Base-by-base conservation (phyloP, 768 basidiomycete species). In the Hygrocybe coccinea region DNA sequence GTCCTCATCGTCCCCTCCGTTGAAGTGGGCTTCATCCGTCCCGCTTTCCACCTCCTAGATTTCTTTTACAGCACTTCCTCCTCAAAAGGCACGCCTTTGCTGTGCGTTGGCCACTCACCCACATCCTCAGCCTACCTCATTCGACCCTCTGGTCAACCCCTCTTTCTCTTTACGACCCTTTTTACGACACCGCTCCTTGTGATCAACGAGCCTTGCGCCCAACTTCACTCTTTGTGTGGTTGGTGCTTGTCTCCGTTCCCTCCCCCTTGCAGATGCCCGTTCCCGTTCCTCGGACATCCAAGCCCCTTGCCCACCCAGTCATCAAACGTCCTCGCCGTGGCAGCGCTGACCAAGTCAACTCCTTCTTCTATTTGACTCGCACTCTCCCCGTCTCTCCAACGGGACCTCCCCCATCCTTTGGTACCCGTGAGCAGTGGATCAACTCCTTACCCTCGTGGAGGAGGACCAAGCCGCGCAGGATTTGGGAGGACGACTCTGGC, bases 1-100 rank as follows among this genome's bases (percentile, higher is more conserved):
- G n/a, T 19, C 44, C 44, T 22, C 44, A 22, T 46, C 21, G n/a
- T n/a, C 21, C 44, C 12, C 44, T 5, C 5, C 11, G 11, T 22
- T 6, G 53, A 56, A 39, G 36, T 51, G 50, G 51, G 58, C 38
- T 43, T 43, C 46, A 48, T 48, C 46, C 29, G 29, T 29, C 29
- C 46, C 50, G 3, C 24, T 3, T 29, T 29, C 29, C 29, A 29
- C 29, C 29, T n/a, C 29, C 8, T 29, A 29, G 29, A 29, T 52
- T n/a, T 59, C 63, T 63, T 56, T 61, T 64, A 65, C 62, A 49
- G 66, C 62, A 60, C 66, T 68, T 69, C 70, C 65, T 61, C 61
- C 50, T 63, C 67, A 90, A 91, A 90, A 90, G 87, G 87, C 87
- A 81, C 89, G 89, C 89, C 89, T 91, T 91, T 79, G 86, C 78